These are phyloP conservation scores for Dichotomocladium elegans DNA, from an alignment of 371 early-diverging fungal species.

Conservation along the genomic window DNA sequence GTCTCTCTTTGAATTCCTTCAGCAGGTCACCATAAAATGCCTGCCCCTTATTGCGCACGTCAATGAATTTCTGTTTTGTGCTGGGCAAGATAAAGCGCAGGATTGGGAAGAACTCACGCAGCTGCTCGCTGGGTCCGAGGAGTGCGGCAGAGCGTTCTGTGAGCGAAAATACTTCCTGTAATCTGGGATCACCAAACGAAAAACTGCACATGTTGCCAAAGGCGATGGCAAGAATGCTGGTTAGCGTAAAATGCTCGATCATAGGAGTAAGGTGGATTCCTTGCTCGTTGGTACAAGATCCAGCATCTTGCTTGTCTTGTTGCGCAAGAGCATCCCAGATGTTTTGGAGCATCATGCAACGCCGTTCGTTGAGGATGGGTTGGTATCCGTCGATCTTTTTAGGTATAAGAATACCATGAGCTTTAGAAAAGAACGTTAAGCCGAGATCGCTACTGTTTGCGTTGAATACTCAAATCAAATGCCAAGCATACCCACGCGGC, in stretches of 20 bases:
- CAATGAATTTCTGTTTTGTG: conserved; percentile 5
- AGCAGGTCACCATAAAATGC: conserved; percentile 30
- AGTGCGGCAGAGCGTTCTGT: conserved; percentile 29
- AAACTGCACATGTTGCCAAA: conserved; percentile 36
- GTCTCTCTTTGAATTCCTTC: conserved; percentile 16
- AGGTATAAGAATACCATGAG: conserved; percentile 31
- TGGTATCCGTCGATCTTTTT: conserved; percentile 36
- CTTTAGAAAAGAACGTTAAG: too few species aligned
- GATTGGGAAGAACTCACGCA: conserved; percentile 43
- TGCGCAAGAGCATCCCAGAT: neutral
- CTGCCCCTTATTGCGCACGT: conserved; percentile 11
- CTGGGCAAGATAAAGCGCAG: conserved; percentile 23
- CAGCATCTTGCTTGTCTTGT: neutral
- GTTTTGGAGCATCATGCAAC: conserved; percentile 9
- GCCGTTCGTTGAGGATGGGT: conserved; percentile 29
- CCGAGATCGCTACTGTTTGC: neutral
- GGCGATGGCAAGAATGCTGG: conserved; percentile 33
- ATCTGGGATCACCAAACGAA: conserved; percentile 26
- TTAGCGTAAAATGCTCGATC: conserved; percentile 45
- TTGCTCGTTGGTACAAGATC: too few species aligned
- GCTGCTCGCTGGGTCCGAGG: conserved; percentile 34
- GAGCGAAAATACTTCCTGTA: conserved; percentile 34
- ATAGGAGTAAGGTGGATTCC: conserved; percentile 11
- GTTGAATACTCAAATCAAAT: neutral
- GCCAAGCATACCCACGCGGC: conserved; percentile 31